Base-by-base conservation (phyloP, 371 early-diverging fungal genomes). In the Mucor saturninus region DNA sequence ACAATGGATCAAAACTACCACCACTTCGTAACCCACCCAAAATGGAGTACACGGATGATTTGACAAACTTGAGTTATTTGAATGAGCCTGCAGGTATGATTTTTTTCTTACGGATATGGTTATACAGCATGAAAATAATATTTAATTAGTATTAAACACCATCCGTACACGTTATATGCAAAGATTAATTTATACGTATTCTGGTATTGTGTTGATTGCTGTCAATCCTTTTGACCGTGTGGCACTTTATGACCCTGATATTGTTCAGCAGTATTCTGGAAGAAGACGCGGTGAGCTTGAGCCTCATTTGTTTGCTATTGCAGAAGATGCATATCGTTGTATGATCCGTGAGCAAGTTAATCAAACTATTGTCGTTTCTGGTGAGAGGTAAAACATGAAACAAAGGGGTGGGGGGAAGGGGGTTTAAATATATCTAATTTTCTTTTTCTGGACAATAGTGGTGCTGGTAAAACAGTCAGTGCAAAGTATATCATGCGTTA, bases 291-390 rank as follows among this genome's bases (percentile, higher is more conserved):
- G 94, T 49, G 96, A 98, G 69, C 84, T 96, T 29, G 96, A 96
- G 54, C 99, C 99, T 14, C 99, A 99, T 79, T 86, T 99, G 78
- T 99, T 96, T 85, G 97, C 97, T 38, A 94, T 98, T 68, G 98
- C 99, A 15, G 97, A 97, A 79, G 96, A 98, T 77, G 97, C 99
- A 15, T 99, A 97, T 82, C 86, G 93, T 32, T 90, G 90, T 69
- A 94, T 99, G 95, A 85, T 97, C 35, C 86, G 90, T 38, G 95
- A 95, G 57, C 80, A 87, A 67, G 86, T 85, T 67, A 96, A 98
- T 76, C 99, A 99, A 78, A 95, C 98, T 28, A 96, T 99, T 73
- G 93, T 99, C 64, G 98, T 99, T 49, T 96, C 96, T 5, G 99
- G 99, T 62, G 99, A 99, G 80, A 93, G 93, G 78, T 83, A 80